Percentiles rank a stretch among this genome's conserved stretches.
phyloP scores from a whole-genome alignment of 2,329 filamentous ascomycete species.

The Furcasterigmium furcatum region DNA sequence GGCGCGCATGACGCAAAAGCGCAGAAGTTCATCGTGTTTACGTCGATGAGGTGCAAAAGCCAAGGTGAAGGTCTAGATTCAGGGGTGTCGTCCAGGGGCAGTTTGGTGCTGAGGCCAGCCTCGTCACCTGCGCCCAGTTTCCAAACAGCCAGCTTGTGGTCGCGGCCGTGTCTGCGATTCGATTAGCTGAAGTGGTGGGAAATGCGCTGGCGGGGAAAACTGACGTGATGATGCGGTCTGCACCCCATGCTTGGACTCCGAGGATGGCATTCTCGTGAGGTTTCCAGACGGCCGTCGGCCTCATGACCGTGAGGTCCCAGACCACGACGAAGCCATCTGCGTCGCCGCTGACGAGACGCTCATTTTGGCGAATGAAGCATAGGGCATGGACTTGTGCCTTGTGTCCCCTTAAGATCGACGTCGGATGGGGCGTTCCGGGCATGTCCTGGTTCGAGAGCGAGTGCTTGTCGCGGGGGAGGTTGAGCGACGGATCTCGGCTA shows the following conservation, averaged over 20 bases:
- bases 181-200: background rate
- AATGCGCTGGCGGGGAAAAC: no score
- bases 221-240: slow-evolving; percentile 79
- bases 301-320: slow-evolving; percentile 81
- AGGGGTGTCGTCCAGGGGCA: slow-evolving; percentile 65
- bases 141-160: slow-evolving; percentile 86
- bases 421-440: slow-evolving; percentile 35
- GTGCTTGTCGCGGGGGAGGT: no score
- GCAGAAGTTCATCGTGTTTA: slow-evolving; percentile 96
- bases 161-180: slow-evolving; percentile 73
- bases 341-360: slow-evolving; percentile 80
- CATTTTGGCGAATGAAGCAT: slow-evolving; percentile 69
- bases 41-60: slow-evolving; percentile 78
- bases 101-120: slow-evolving; percentile 56
- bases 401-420: slow-evolving; percentile 79
- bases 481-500: no score
- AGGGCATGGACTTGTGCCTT: slow-evolving; percentile 74
- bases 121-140: slow-evolving; percentile 63
- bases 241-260: slow-evolving; percentile 67
- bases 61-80: slow-evolving; percentile 64
- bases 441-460: background rate
- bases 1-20: slow-evolving; percentile 62
- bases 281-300: slow-evolving; percentile 80
- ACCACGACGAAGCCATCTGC: slow-evolving; percentile 84
- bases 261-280: slow-evolving; percentile 78